Conservation (phyloP, 176 grass and related monocot genomes). For the Bolboschoenus planiculmis region DNA sequence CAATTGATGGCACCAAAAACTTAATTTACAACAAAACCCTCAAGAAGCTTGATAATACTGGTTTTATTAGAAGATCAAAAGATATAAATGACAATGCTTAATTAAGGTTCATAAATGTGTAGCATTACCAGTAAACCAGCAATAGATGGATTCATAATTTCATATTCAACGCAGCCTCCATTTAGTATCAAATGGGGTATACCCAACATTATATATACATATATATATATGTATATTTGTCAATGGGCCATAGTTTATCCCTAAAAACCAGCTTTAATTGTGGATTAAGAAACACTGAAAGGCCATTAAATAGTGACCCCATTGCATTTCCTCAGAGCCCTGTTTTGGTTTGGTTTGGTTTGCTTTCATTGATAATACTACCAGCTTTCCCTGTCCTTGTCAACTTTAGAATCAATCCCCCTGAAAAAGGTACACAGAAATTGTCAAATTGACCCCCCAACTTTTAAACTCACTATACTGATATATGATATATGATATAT, state of each 20-base stretch:
- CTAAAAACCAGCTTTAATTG: not conserved
- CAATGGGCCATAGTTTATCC: slow-evolving; percentile 1
- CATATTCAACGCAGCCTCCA: not conserved
- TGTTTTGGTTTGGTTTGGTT: too few species aligned
- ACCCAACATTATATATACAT: not conserved
- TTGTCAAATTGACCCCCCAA: not conserved
- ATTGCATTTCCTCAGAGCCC: not conserved
- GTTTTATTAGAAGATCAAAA: too few species aligned
- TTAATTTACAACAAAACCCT: too few species aligned
- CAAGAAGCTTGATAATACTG: too few species aligned
- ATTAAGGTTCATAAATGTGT: too few species aligned
- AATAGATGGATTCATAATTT: too few species aligned
- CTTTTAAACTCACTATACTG: not conserved
- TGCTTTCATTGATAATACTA: not conserved
- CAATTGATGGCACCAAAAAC: too few species aligned
- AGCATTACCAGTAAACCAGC: too few species aligned
- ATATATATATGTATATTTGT: too few species aligned
- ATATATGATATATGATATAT: not conserved
- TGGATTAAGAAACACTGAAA: not conserved
- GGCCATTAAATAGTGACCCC: slow-evolving; percentile 1
- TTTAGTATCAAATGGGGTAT: not conserved
- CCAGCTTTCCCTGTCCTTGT: not conserved
- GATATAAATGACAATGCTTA: too few species aligned
- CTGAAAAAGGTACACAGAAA: not conserved
- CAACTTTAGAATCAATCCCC: slow-evolving; percentile 15